These are phyloP conservation scores for Inga oerstediana DNA, from an alignment of 306 rosid genomes.

Conservation along the genomic window DNA sequence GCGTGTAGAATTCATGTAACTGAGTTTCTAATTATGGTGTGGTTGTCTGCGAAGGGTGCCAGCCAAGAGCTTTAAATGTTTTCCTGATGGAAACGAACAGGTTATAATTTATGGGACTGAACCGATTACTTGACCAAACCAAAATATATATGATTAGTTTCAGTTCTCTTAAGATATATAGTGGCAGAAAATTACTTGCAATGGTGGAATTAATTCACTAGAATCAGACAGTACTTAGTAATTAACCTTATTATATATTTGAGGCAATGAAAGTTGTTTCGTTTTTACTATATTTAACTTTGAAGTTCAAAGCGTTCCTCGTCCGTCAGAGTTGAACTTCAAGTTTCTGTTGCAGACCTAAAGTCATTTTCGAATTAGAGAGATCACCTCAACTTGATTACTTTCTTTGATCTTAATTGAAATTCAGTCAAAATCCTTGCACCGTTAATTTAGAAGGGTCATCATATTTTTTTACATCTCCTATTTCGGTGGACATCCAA, in stretches of 20 bases:
- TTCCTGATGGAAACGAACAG: neutral
- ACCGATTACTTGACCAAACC: neutral
- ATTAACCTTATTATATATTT: neutral
- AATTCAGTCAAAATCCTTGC: slow-evolving; percentile 16
- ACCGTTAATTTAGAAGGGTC: slow-evolving; percentile 29
- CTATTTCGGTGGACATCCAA: neutral
- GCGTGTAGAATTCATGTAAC: neutral
- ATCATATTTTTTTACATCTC: slow-evolving; percentile 10
- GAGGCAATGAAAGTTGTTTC: neutral
- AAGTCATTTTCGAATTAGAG: slow-evolving; percentile 35
- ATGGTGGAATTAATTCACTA: neutral
- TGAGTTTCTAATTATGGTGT: neutral
- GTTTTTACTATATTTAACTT: neutral
- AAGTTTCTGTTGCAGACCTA: slow-evolving; percentile 25
- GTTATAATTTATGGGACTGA: neutral
- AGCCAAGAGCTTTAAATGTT: neutral
- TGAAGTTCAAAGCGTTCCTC: neutral
- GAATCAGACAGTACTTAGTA: neutral
- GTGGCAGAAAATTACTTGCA: neutral
- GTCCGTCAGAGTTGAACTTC: slow-evolving; percentile 17
- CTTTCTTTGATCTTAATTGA: slow-evolving; percentile 2
- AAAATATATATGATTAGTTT: neutral
- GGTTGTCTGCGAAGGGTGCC: neutral
- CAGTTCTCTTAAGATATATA: neutral
- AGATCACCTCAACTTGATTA: slow-evolving; percentile 29